These are phyloP conservation scores for Platanthera guangdongensis DNA, from an alignment of 106 monocot genomes.

Conservation along the genomic window DNA sequence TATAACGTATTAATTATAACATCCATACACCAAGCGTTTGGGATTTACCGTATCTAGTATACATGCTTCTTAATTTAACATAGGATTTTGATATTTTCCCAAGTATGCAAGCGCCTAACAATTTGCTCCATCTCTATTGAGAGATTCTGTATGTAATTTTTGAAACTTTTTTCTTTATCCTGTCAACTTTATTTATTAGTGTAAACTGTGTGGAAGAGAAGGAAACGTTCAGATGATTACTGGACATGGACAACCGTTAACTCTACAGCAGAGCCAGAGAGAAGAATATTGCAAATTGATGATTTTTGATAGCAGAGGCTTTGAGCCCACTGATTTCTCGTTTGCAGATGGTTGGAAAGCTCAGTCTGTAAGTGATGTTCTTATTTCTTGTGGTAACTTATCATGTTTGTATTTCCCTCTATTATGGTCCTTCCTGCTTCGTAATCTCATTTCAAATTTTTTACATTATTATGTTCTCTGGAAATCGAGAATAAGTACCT, in stretches of 20 bases:
- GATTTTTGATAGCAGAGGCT: slow-evolving; percentile 69
- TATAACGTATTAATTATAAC: background rate
- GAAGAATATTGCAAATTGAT: slow-evolving; percentile 27
- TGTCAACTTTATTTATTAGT: slow-evolving; percentile 26
- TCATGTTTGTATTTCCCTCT: background rate
- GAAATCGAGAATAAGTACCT: background rate
- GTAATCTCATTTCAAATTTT: background rate
- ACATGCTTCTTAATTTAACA: background rate
- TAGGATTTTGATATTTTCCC: background rate
- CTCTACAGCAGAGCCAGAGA: slow-evolving; percentile 35
- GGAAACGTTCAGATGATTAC: slow-evolving; percentile 58
- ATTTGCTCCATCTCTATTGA: background rate
- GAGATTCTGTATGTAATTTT: background rate
- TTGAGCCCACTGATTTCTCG: slow-evolving; percentile 47
- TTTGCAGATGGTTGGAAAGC: slow-evolving; percentile 60
- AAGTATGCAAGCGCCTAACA: background rate
- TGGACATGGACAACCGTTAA: slow-evolving; percentile 54
- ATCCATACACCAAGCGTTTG: background rate
- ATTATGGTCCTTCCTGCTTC: background rate
- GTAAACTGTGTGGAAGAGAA: slow-evolving; percentile 70
- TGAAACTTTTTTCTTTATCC: background rate
- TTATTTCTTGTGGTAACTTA: background rate
- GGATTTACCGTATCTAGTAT: background rate
- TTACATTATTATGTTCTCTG: background rate
- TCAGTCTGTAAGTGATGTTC: slow-evolving; percentile 46